phyloP scores from a whole-genome alignment of 768 basidiomycete genomes.

The Auricularia sp. region DNA sequence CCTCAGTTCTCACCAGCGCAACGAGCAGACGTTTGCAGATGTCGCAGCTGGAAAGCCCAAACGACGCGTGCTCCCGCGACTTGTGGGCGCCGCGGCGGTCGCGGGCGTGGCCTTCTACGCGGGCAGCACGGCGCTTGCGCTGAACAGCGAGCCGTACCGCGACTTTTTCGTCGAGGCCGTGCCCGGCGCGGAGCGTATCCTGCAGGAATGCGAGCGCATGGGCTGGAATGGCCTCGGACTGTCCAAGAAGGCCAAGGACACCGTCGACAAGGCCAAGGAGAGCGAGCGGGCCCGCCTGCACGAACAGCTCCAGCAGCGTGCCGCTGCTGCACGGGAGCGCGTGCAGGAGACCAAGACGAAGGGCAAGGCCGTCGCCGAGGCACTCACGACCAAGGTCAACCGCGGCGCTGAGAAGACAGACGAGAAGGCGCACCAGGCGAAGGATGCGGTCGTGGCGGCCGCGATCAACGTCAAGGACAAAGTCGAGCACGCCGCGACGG shows the following conservation, averaged over 20 bases:
- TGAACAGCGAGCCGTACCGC: slow-evolving; percentile 69
- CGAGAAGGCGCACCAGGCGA: slow-evolving; percentile 22
- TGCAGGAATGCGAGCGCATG: slow-evolving; percentile 72
- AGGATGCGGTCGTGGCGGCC: neutral
- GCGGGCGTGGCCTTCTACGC: slow-evolving; percentile 72
- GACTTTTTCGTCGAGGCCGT: slow-evolving; percentile 77
- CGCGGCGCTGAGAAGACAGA: slow-evolving; percentile 28
- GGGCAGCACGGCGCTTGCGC: slow-evolving; percentile 68
- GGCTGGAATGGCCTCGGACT: slow-evolving; percentile 52
- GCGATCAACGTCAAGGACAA: neutral
- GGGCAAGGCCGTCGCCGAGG: slow-evolving; percentile 32
- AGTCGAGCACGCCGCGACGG: neutral
- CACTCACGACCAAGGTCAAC: slow-evolving; percentile 41
- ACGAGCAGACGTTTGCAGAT: neutral
- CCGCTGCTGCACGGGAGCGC: slow-evolving; percentile 30
- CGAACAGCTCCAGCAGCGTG: slow-evolving; percentile 40
- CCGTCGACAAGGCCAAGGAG: slow-evolving; percentile 17
- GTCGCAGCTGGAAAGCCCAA: slow-evolving; percentile 37
- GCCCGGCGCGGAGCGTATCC: slow-evolving; percentile 65
- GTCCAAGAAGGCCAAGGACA: slow-evolving; percentile 11
- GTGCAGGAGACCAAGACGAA: slow-evolving; percentile 34
- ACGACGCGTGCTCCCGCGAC: slow-evolving; percentile 42
- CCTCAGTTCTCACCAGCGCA: neutral
- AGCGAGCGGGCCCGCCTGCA: slow-evolving; percentile 36
- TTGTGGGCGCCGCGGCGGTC: slow-evolving; percentile 60